Base-by-base conservation (phyloP, 208 protist species). In the Sergeia podlipaevii region DNA sequence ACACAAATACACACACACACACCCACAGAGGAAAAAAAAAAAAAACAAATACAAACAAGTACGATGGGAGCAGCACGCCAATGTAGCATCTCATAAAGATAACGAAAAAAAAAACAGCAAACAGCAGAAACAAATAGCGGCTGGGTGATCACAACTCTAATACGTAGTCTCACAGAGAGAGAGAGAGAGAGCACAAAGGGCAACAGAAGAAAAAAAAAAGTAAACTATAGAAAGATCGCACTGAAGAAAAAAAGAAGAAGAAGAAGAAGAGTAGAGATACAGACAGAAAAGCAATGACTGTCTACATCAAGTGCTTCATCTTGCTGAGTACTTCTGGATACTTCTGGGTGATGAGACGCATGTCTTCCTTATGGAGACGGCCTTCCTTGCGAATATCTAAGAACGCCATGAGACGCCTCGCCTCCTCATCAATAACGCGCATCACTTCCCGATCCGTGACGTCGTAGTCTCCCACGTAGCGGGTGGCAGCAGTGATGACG, bases 321-420 rank as follows among this genome's bases (percentile, higher is more conserved):
- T 96, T 96, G 62, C 93, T 85, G 52, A 96, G 45, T 24, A 96
- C 61, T 42, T 96, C 76, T 2, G 89, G 89, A 62, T 96, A 84
- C 61, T 80, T 83, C 63, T 93, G 80, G 18, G 69, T 75, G 51
- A 92, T 81, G 37, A 85, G 70, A 4, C 70, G 70, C 67, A 93
- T 87, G 42, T 92, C 85, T 39, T 92, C 85, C 52, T 50, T 64
- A 30, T 73, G 79, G 18, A 93, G 60, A 17, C 62, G 67, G 1
- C 85, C 89, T 50, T 87, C 70, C 38, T 91, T 80, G 17, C 79
- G 76, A 7, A 91, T 77, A 52, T 93, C 89, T 43, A 92, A 62
- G 57, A 96, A 93, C 13, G 61, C 69, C 50, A 96, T 70, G 4
- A 96, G 74, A 2, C 85, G 82, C 4, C 84, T 74, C 37, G 85